These are phyloP conservation scores for Schizosaccharomyces lindneri DNA, from an alignment of 805 yeast genomes.

Conservation along the genomic window DNA sequence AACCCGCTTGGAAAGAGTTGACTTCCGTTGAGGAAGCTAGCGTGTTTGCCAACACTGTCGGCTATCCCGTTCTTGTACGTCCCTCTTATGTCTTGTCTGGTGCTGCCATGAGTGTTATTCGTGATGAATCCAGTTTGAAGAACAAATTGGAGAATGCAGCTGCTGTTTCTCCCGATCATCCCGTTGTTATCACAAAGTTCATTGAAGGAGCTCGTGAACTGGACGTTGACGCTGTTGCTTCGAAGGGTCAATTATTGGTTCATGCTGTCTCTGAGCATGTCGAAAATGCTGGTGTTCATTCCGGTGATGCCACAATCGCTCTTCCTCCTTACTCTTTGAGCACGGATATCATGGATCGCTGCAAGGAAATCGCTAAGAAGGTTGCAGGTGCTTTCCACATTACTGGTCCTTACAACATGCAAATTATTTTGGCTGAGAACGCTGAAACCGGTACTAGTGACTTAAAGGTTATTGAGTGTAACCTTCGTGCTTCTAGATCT, in stretches of 20 bases:
- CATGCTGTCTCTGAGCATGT: slow-evolving; percentile 97
- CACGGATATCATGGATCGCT: slow-evolving; percentile 65
- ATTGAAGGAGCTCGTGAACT: slow-evolving; percentile 93
- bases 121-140: slow-evolving; percentile 68
- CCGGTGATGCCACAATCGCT: slow-evolving; percentile 94
- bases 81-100: slow-evolving; percentile 94
- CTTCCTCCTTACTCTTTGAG: slow-evolving; percentile 92
- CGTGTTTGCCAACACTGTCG: slow-evolving; percentile 66
- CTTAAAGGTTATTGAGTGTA: slow-evolving; percentile 93
- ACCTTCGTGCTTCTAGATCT: slow-evolving; percentile 96
- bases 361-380: slow-evolving; percentile 77
- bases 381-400: slow-evolving; percentile 85
- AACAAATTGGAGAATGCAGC: slow-evolving; percentile 80
- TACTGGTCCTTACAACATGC: slow-evolving; percentile 94
- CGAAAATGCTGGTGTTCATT: slow-evolving; percentile 97
- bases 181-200: slow-evolving; percentile 90
- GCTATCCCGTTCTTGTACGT: slow-evolving; percentile 88
- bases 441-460: slow-evolving; percentile 31
- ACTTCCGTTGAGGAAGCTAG: slow-evolving; percentile 85
- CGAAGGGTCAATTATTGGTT: slow-evolving; percentile 79
- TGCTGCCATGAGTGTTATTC: slow-evolving; percentile 96
- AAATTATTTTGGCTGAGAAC: slow-evolving; percentile 76
- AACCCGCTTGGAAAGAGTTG: slow-evolving; percentile 96
- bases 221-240: slow-evolving; percentile 96
- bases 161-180: slow-evolving; percentile 91